Evolutionary conservation across 202 grass and related monocot species (phyloP), one percentile per base, ranked within the genome.

Genomic region (Tripidium arundinaceum): DNA sequence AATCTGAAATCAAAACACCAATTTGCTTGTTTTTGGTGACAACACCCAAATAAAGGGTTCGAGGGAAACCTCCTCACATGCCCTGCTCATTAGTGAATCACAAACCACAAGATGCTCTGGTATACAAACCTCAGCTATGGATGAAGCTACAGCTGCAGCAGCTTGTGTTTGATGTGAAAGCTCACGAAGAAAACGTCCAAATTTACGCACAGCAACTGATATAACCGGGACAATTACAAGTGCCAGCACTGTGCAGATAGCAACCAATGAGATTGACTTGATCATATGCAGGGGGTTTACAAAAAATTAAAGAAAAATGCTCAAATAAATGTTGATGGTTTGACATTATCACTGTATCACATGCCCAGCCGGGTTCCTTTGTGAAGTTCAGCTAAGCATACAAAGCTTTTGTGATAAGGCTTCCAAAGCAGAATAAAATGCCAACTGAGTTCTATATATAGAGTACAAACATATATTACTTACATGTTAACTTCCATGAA

Each of bases 151-250:
- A 86, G 92, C 96, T 78, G 90, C 92, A 9, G 90, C 90, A 74
- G 92, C 96, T 84, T 99, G 96, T 69, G 96, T 99, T 52, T 93
- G 83, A 87, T 99, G 88, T 80, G 96, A 96, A 84, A 99, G 92
- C 79, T 99, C 96, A 73, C 90, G 90, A 81, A 99, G 90, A 89
- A 93, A 99, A 19, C 90, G 90, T 40, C 92, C 96, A 82, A 93
- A 99, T 62, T 40, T 76, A 72, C 90, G 88, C 34, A 99, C 96
- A 78, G 74, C 90, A 86, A 96, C 49, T 46, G 92, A 99, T 87
- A 99, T 91, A 71, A 60, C 72, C 0, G 92, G 90, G 68, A 99
- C 96, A 79, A 99, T 87, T 67, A 90, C 70, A 76, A 99, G 87
- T 64, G 96, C 80, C 88, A 99, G 70, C 78, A 96, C 96, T 93